Percentiles rank a stretch among this genome's conserved stretches.
Conservation (phyloP, 805 yeast genomes). For the Cyberlindnera nakhonratchasimensis region DNA sequence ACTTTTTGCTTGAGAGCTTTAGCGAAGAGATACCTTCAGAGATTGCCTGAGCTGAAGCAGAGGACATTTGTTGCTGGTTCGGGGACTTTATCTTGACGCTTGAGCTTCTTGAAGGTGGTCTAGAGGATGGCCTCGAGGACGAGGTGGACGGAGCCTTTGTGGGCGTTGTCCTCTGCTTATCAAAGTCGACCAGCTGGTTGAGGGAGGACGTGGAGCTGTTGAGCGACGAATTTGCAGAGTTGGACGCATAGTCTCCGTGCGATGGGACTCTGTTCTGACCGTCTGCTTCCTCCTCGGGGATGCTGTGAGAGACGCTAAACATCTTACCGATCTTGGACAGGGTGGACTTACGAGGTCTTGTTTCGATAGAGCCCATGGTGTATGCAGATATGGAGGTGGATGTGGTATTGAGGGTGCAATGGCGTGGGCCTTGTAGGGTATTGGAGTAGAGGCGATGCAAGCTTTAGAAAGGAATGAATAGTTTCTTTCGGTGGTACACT, state of each 20-base stretch:
- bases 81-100: conserved; percentile 13
- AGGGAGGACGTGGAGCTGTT: conserved; percentile 18
- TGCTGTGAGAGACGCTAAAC: conserved; percentile 22
- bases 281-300: conserved; percentile 9
- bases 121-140: conserved; percentile 18
- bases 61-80: conserved; percentile 1
- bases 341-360: conserved; percentile 28
- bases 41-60: background rate
- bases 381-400: background rate
- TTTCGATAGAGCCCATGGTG: conserved; percentile 13
- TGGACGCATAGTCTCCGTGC: too few species aligned
- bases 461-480: too few species aligned
- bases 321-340: conserved; percentile 30
- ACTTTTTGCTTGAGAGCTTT: conserved; percentile 11
- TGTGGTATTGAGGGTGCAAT: background rate
- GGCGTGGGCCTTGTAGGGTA: too few species aligned
- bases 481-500: too few species aligned
- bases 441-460: too few species aligned
- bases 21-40: conserved; percentile 10
- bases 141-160: conserved; percentile 4
- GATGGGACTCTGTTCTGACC: background rate
- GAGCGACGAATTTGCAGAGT: conserved; percentile 11
- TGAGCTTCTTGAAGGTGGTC: conserved; percentile 20
- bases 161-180: conserved; percentile 10
- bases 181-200: conserved; percentile 12